Evolutionary conservation across 2,329 filamentous ascomycete genomes (phyloP), one percentile per base, ranked within the genome.

Genomic region (Rasamsonia emersonii): DNA sequence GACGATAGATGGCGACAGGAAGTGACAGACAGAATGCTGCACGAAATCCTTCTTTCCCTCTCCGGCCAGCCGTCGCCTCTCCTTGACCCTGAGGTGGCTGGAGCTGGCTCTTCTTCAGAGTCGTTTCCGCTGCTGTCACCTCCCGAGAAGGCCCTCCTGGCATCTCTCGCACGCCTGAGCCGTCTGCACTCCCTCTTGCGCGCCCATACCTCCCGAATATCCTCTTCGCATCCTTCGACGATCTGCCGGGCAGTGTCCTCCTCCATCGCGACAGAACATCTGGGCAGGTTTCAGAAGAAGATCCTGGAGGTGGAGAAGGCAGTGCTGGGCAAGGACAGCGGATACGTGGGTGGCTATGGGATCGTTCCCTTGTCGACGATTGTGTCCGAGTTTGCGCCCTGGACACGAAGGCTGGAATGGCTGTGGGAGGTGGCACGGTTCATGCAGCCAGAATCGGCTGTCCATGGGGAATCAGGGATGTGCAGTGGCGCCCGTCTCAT

Each of bases 21-120:
- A n/a, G n/a, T n/a, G n/a, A n/a, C n/a, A n/a, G 20, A 37, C 54
- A 62, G 50, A 46, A 98, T 98, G 91, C 83, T 98, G 59, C 91
- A 96, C 75, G 91, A 98, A 71, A 86, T 98, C 66, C 78, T 96
- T 61, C 80, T 98, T 61, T 89, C 88, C 59, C 79, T 96, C 61
- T 93, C 88, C 50, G 89, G 91, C 46, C 85, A 96, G 64, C 82
- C 84, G 43, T 95, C 89, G 43, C 82, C 86, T 45, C 75, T 96
- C 54, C 82, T 95, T 65, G 73, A 74, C 56, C 43, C 61, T 47
- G 51, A 61, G 48, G 59, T 67, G 47, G 49, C 66, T 64, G 43
- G 55, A 64, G 51, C 59, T 49, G 56, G 65, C 47, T 55, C 71
- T 52, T 58, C 80, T 59, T 54, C 58, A 38, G 45, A 62, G 42